Conservation (phyloP, 805 yeast species). For the Ogataea minuta region DNA sequence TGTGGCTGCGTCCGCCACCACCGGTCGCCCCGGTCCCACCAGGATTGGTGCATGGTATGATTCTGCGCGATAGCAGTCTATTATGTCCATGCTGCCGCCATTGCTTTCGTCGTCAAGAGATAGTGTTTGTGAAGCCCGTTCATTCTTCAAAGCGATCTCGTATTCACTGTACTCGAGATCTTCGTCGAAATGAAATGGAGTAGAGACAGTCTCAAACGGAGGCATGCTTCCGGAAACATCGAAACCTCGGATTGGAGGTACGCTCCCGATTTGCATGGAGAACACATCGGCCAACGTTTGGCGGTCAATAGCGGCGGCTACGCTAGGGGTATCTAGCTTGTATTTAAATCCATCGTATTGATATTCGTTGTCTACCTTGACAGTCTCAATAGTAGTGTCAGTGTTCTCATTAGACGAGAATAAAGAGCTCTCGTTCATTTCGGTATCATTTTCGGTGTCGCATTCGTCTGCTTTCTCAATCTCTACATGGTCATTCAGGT, state of each 20-base stretch:
- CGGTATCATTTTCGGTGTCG: conserved; percentile 1
- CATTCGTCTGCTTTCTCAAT: neutral
- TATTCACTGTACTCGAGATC: too few species aligned
- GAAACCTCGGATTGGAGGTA: conserved; percentile 5
- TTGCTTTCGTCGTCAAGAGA: conserved; percentile 3
- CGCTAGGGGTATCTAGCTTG: too few species aligned
- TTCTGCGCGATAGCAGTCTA: conserved; percentile 3
- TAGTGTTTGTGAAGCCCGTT: neutral
- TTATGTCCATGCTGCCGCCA: neutral
- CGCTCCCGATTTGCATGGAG: neutral
- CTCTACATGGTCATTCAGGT: conserved; percentile 24
- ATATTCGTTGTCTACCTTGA: neutral
- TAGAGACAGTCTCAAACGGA: neutral
- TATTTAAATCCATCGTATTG: neutral
- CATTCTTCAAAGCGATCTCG: neutral
- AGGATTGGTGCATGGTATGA: neutral
- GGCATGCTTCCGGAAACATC: conserved; percentile 3
- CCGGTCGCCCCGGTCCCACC: conserved; percentile 8
- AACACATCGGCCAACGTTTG: conserved; percentile 9
- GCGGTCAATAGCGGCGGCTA: conserved; percentile 2
- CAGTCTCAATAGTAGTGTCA: neutral
- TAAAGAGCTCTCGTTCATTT: conserved; percentile 11
- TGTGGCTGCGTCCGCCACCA: conserved; percentile 6
- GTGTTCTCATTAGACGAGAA: conserved; percentile 12
- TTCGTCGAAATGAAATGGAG: too few species aligned